These are phyloP conservation scores for Eimeria zaria DNA, from an alignment of 169 alveolate species.

Conservation along the genomic window DNA sequence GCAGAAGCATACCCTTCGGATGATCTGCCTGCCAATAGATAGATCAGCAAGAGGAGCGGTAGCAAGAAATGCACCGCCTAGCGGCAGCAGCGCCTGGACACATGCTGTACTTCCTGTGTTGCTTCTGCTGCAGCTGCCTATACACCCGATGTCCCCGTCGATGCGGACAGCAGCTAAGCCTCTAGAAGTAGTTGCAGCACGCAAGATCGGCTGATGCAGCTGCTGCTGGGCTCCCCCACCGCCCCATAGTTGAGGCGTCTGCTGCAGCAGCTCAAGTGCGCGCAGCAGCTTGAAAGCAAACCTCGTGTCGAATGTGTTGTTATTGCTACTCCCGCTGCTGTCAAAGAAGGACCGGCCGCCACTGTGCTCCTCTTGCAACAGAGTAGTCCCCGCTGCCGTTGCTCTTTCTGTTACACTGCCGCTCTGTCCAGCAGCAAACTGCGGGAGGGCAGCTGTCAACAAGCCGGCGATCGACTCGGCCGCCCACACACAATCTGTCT, in stretches of 20 bases:
- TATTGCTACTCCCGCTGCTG: slow-evolving; percentile 19
- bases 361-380: slow-evolving; percentile 11
- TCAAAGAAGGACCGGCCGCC: slow-evolving; percentile 23
- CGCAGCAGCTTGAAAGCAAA: slow-evolving; percentile 64
- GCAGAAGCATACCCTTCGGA: slow-evolving; percentile 20
- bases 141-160: background rate
- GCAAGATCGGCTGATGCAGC: slow-evolving; percentile 26
- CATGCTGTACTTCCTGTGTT: slow-evolving; percentile 54
- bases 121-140: slow-evolving; percentile 41
- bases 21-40: slow-evolving; percentile 31
- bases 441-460: slow-evolving; percentile 35
- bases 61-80: slow-evolving; percentile 27
- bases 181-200: background rate
- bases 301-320: slow-evolving; percentile 1
- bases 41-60: slow-evolving; percentile 34
- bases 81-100: slow-evolving; percentile 33
- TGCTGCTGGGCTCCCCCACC: slow-evolving; percentile 71
- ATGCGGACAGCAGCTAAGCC: slow-evolving; percentile 53
- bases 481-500: slow-evolving; percentile 41
- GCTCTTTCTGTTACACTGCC: slow-evolving; percentile 12
- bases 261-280: slow-evolving; percentile 67
- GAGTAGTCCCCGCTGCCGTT: background rate
- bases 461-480: slow-evolving; percentile 6
- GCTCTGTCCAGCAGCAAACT: slow-evolving; percentile 56
- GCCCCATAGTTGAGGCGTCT: slow-evolving; percentile 73